Evolutionary conservation across 2,329 filamentous ascomycete genomes (phyloP).

Genomic region (Metarhizium anisopliae): DNA sequence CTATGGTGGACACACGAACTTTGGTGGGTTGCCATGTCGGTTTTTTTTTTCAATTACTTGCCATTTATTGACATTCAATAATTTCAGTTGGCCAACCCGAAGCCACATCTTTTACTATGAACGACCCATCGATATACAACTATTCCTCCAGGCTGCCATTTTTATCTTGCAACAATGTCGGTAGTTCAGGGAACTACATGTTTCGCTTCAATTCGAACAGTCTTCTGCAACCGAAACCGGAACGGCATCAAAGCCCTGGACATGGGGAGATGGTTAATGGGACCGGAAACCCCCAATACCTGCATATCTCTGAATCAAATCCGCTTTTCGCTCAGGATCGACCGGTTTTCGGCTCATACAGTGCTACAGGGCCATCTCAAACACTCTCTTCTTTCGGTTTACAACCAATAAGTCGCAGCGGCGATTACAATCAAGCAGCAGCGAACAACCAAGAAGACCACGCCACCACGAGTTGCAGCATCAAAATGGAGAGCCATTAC

Average conservation of each 20-base stretch:
- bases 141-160: slow-evolving; percentile 21
- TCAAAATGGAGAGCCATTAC: slow-evolving; percentile 18
- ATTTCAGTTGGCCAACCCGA: slow-evolving; percentile 19
- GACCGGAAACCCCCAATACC: slow-evolving; percentile 15
- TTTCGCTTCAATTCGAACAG: slow-evolving; percentile 16
- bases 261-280: slow-evolving; percentile 12
- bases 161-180: slow-evolving; percentile 14
- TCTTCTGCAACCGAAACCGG: slow-evolving; percentile 19
- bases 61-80: not conserved
- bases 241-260: slow-evolving; percentile 13
- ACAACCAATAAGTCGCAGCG: slow-evolving; percentile 18
- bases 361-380: slow-evolving; percentile 12
- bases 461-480: slow-evolving; percentile 3
- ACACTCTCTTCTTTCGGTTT: slow-evolving; percentile 19
- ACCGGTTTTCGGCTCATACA: slow-evolving; percentile 19
- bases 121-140: slow-evolving; percentile 22
- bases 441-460: slow-evolving; percentile 10
- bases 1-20: slow-evolving; percentile 4
- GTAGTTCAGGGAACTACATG: slow-evolving; percentile 15
- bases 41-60: not conserved
- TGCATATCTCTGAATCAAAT: slow-evolving; percentile 20
- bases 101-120: slow-evolving; percentile 16
- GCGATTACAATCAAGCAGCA: slow-evolving; percentile 10
- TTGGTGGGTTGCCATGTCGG: slow-evolving; percentile 2
- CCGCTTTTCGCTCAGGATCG: slow-evolving; percentile 24